Evolutionary conservation across 2,329 filamentous ascomycete species (phyloP).

Genomic region (Macrophomina tecta): DNA sequence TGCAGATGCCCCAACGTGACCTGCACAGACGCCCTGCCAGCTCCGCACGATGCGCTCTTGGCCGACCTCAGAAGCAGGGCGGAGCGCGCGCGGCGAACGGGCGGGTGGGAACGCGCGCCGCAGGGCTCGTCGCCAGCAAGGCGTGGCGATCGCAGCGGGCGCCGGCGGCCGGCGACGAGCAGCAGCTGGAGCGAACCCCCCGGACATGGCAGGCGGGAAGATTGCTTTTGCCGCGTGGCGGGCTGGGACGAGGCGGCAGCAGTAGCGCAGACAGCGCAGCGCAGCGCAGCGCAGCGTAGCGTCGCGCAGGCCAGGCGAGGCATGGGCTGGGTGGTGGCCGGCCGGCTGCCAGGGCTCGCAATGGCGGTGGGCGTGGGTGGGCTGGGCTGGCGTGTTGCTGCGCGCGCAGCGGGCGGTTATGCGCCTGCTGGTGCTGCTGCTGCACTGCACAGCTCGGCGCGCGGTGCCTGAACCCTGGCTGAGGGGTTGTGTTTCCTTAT

Average conservation of each 20-base stretch:
- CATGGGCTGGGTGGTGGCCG: background rate
- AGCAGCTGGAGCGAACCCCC: too few species aligned
- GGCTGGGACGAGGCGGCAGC: constrained; percentile 11
- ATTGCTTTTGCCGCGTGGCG: constrained; percentile 24
- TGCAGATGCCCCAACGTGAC: constrained; percentile 20
- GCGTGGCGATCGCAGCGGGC: background rate
- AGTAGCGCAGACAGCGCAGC: background rate
- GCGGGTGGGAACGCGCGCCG: constrained; percentile 1
- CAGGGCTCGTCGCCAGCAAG: background rate
- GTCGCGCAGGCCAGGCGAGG: background rate
- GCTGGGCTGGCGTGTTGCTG: background rate
- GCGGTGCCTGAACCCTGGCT: constrained; percentile 25
- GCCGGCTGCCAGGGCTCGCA: background rate
- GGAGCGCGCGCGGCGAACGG: constrained; percentile 9
- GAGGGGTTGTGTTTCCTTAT: constrained; percentile 24
- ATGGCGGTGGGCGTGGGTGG: constrained; percentile 15
- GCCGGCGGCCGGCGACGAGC: too few species aligned
- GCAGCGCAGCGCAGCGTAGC: constrained; percentile 1
- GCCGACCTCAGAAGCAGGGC: constrained; percentile 9
- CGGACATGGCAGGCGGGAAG: constrained; percentile 7
- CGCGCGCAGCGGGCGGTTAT: constrained; percentile 17
- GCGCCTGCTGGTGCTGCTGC: background rate
- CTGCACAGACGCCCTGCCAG: constrained; percentile 20
- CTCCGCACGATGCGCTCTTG: constrained; percentile 18
- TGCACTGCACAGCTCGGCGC: constrained; percentile 14